Base-by-base conservation (phyloP, 2,329 filamentous ascomycete species). In the Penicillium sp. region DNA sequence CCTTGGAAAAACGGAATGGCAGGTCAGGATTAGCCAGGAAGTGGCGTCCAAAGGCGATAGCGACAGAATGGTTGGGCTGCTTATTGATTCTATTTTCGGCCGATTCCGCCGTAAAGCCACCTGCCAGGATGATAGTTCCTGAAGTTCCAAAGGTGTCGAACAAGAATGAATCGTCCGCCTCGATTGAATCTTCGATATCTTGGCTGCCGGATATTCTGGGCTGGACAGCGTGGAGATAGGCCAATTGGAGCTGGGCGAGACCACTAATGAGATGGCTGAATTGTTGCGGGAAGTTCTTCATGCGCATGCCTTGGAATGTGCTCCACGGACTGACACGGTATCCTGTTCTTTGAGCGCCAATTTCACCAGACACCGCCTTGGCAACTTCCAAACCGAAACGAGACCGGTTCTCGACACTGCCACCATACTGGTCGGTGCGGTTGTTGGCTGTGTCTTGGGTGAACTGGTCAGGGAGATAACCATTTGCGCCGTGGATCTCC, bases 221-320 rank as follows among this genome's bases (percentile, higher is more conserved):
- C 62, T 89, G 84, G 7, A 89, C 71, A 0, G 87, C 51, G 63
- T 88, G 84, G 2, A 87, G 64, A 62, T 85, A 89, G 0, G 84
- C 79, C 13, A 89, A 70, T 1, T 79, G 75, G 1, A 85, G 65
- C 20, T 73, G 67, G 48, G 77, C 79, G 9, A 84, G 70, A 36
- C 79, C 75, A 26, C 70, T 61, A 36, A 84, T 75, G 7, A 88
- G 63, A 60, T 89, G 75, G 0, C 71, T 72, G 62, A 88, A 90
- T 54, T 89, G 85, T 0, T 84, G 82, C 8, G 83, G 62, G 0
- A 85, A 84, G 39, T 89, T 77, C 0, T 68, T 58, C 82, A 88
- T 87, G 29, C 73, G 71, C 85, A 89, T 75, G 8, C 57, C 71
- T 58, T 74, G 68, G 61, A 72, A 74, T 2, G 56, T 55, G 44